Percentiles rank a stretch among this genome's conserved stretches.
Conservation (phyloP, 148 eudicot species). For the Cornus florida region DNA sequence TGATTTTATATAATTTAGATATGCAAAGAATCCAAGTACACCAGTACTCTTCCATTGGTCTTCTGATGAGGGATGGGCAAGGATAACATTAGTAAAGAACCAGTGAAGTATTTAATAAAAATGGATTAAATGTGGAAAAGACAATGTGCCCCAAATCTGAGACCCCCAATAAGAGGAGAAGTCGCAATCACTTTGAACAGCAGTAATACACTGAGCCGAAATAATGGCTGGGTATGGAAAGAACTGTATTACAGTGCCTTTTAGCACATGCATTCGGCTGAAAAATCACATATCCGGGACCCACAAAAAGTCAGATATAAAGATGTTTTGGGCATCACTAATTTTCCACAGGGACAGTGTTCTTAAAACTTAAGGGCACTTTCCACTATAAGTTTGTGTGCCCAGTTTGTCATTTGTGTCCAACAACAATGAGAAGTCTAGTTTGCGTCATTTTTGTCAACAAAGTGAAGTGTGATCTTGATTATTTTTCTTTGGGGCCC, state of each 20-base stretch:
- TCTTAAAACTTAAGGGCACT: neutral
- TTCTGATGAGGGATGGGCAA: conserved; percentile 9
- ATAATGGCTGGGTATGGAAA: conserved; percentile 6
- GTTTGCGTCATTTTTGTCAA: neutral
- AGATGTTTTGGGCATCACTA: neutral
- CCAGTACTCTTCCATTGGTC: neutral
- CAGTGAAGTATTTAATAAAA: neutral
- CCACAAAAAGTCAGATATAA: conserved; percentile 11
- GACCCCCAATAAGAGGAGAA: conserved; percentile 3
- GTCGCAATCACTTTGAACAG: conserved; percentile 13
- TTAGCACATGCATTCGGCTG: conserved; percentile 27
- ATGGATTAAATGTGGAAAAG: neutral
- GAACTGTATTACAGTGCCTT: conserved; percentile 2
- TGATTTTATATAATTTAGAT: no score
- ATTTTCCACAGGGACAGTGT: neutral
- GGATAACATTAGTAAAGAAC: neutral
- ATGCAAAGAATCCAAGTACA: neutral
- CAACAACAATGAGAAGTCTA: neutral
- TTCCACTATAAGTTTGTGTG: neutral
- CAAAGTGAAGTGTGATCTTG: conserved; percentile 19
- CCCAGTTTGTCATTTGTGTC: conserved; percentile 7
- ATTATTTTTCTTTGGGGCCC: conserved; percentile 20
- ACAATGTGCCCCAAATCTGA: conserved; percentile 14
- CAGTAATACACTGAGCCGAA: conserved; percentile 8
- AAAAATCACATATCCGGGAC: conserved; percentile 6